Evolutionary conservation across 768 basidiomycete genomes (phyloP), one percentile per base, ranked within the genome.

Genomic region (Leccinum aurantiacum): DNA sequence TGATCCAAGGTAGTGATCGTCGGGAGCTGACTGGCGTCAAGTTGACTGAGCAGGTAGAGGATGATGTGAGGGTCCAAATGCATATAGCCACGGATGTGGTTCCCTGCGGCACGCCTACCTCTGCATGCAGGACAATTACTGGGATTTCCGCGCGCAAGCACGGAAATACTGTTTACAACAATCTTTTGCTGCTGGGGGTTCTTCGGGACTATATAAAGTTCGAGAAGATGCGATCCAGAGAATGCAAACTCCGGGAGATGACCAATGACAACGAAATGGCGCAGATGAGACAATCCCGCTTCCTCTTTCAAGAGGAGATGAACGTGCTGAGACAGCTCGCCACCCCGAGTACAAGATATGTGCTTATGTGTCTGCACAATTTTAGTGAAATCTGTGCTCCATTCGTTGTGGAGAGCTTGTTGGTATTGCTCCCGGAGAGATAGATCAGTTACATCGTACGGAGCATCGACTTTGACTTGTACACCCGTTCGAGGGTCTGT

Each of bases 211-310:
- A 67, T 7, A 56, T 56, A 62, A 4, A 67, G 60, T n/a, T 67
- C 66, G 37, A 67, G 66, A 33, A 63, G 66, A 10, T 67, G 55
- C 25, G 66, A 67, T 44, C 66, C 66, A 5, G 48, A 4, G 58
- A 56, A 65, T 10, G 66, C 63, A 17, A 65, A 65, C 54, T 68
- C 63, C 27, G 60, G 66, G 2, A 67, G 5, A 0, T 54, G 2
- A 6, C 58, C 66, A 2, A 46, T 11, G 11, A 68, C 6, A 11
- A 4, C 14, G 38, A 58, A 67, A 10, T 58, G 53, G 35, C 63
- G 66, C 44, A 67, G 27, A 17, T 48, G 25, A 0, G 51, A 31
- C 3, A 6, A 4, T 0, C 7, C 47, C 0, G 44, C 2, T 0
- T 51, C 55, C 22, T 66, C 29, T 41, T 56, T 54, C 35, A 66